Base-by-base conservation (phyloP, 805 yeast species). In the Vanderwaltozyma verrucispora region DNA sequence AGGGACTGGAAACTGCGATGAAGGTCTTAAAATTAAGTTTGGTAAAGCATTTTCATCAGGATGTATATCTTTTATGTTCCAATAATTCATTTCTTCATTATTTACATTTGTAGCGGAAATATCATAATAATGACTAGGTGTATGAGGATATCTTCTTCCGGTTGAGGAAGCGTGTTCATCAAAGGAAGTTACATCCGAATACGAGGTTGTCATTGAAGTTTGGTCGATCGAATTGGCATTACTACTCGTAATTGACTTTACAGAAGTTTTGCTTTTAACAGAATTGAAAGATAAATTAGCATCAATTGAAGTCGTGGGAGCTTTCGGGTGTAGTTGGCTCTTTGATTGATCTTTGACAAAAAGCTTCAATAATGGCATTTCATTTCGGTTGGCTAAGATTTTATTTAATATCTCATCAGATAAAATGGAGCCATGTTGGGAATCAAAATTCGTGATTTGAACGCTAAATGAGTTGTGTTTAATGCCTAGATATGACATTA, bases 381-480 rank as follows among this genome's bases (percentile, higher is more conserved):
- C 43, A 39, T 68, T 70, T 12, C 49, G 44, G 19, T 60, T 49
- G 1, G 55, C 50, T 10, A 71, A 47, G 2, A 73, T 47, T 2
- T 46, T 43, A 2, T 62, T 62, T 3, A 79, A 40, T 1, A 69
- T 48, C 2, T 65, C 64, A 32, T 75, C 79, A 17, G 77, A 70
- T 15, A 81, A 47, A 0, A 75, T 65, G 5, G 63, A 70, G 21
- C 87, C 89, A 21, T 71, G 68, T 13, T 67, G 66, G 34, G 76
- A 64, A 16, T 76, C 75, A 53, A 77, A 74, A 36, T 85, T 94
- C 0, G 94, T 80, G 43, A 85, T 56, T 45, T 78, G 80, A 30
- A 75, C 64, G 0, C 67, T 53, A 24, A 58, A 37, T 11, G 54
- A 53, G 7, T 47, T 38, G 9, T 51, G 45, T 15, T 44, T 45